These are phyloP conservation scores for Barnettozyma populi DNA, from an alignment of 805 yeast genomes.

Conservation along the genomic window DNA sequence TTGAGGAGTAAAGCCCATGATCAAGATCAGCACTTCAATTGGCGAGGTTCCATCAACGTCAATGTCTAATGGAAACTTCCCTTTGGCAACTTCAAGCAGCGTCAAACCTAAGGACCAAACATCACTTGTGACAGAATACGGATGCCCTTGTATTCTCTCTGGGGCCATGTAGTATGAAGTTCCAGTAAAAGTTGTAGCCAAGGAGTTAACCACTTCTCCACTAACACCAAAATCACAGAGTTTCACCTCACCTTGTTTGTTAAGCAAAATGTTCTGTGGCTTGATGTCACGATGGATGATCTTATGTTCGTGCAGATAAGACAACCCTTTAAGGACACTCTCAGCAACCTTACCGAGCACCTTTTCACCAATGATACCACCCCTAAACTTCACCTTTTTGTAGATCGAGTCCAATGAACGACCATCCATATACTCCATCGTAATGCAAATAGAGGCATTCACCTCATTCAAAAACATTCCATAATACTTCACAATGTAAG, in stretches of 20 bases:
- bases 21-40: constrained; percentile 76
- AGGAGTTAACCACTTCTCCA: constrained; percentile 91
- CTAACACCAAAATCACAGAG: constrained; percentile 97
- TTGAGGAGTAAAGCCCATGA: constrained; percentile 76
- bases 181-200: constrained; percentile 96
- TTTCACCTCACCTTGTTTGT: constrained; percentile 74
- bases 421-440: constrained; percentile 98
- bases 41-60: constrained; percentile 53
- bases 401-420: constrained; percentile 88
- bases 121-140: constrained; percentile 91
- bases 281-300: constrained; percentile 95
- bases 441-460: constrained; percentile 78
- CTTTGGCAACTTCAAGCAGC: constrained; percentile 85
- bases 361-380: constrained; percentile 88
- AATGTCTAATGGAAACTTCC: constrained; percentile 70
- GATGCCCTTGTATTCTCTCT: constrained; percentile 91
- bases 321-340: constrained; percentile 75
- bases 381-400: constrained; percentile 61
- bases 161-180: constrained; percentile 99
- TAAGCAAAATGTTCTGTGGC: constrained; percentile 86
- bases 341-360: constrained; percentile 89
- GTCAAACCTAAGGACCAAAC: constrained; percentile 96
- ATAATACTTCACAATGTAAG: constrained; percentile 84
- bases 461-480: constrained; percentile 83
- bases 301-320: constrained; percentile 80